phyloP scores from a whole-genome alignment of 2,329 filamentous ascomycete species.

The Alternaria panax region DNA sequence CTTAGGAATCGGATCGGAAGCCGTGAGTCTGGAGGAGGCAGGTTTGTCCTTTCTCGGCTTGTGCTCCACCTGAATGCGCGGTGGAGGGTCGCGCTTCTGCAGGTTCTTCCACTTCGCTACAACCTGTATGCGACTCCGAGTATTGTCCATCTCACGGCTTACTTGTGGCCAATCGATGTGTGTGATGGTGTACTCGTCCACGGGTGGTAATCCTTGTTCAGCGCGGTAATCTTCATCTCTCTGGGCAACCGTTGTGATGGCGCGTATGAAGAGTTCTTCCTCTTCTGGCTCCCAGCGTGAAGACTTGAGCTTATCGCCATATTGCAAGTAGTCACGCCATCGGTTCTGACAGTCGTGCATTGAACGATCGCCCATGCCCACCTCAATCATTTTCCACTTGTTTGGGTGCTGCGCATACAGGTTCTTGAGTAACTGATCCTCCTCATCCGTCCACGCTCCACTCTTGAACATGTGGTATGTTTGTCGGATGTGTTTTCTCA shows the following conservation, averaged over 20 bases:
- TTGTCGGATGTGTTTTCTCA: conserved; percentile 61
- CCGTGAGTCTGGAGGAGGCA: not conserved
- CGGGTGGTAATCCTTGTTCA: conserved; percentile 24
- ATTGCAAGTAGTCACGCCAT: conserved; percentile 72
- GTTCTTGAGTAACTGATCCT: conserved; percentile 63
- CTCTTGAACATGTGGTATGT: conserved; percentile 71
- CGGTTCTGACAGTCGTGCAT: conserved; percentile 73
- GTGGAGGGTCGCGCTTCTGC: conserved; percentile 16
- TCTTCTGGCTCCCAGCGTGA: conserved; percentile 69
- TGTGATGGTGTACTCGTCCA: conserved; percentile 56
- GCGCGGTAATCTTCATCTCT: conserved; percentile 53
- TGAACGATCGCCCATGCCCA: conserved; percentile 67
- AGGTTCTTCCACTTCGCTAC: conserved; percentile 68
- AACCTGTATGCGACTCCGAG: conserved; percentile 72
- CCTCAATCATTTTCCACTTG: conserved; percentile 69
- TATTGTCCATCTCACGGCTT: conserved; percentile 67
- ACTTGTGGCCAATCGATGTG: conserved; percentile 72
- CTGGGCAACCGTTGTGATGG: conserved; percentile 62
- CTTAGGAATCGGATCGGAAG: not conserved
- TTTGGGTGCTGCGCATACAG: conserved; percentile 59
- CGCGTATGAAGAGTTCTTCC: conserved; percentile 60
- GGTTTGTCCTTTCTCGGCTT: conserved; percentile 8
- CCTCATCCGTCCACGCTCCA: conserved; percentile 67
- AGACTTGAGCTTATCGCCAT: conserved; percentile 60
- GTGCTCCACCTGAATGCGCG: conserved; percentile 21